Conservation (phyloP, 2,329 filamentous ascomycete genomes). For the Sclerotinia borealis region DNA sequence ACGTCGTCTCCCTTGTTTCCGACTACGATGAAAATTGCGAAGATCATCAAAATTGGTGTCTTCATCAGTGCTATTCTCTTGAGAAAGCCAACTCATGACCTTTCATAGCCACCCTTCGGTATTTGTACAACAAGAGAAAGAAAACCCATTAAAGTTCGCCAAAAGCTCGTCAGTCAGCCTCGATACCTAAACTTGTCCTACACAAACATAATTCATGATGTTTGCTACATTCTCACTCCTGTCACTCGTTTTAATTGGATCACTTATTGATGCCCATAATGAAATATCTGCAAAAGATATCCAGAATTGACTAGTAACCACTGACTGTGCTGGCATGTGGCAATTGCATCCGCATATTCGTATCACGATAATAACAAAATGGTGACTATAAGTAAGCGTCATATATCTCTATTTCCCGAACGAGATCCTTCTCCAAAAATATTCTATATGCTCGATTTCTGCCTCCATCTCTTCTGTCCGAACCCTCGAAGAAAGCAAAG, state of each 20-base stretch:
- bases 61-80: not conserved
- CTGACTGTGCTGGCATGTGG: not conserved
- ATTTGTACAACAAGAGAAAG: not conserved
- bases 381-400: not conserved
- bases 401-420: not conserved
- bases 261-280: too few relatives aligned
- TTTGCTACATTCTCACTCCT: not conserved
- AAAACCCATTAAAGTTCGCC: not conserved
- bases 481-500: slow-evolving; percentile 1
- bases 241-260: not conserved
- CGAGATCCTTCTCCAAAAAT: not conserved
- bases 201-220: not conserved
- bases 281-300: not conserved
- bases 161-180: not conserved
- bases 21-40: not conserved
- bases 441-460: slow-evolving; percentile 8
- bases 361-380: not conserved
- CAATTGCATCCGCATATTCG: not conserved
- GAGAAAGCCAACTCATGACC: not conserved
- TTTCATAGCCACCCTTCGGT: not conserved
- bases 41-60: not conserved
- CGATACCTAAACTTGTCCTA: not conserved
- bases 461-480: slow-evolving; percentile 4
- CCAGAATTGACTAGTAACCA: not conserved
- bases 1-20: not conserved